Percentiles rank a stretch among this genome's conserved stretches.
These are phyloP conservation scores for Trapa bicornis DNA, from an alignment of 345 rosid genomes.

Conservation along the genomic window DNA sequence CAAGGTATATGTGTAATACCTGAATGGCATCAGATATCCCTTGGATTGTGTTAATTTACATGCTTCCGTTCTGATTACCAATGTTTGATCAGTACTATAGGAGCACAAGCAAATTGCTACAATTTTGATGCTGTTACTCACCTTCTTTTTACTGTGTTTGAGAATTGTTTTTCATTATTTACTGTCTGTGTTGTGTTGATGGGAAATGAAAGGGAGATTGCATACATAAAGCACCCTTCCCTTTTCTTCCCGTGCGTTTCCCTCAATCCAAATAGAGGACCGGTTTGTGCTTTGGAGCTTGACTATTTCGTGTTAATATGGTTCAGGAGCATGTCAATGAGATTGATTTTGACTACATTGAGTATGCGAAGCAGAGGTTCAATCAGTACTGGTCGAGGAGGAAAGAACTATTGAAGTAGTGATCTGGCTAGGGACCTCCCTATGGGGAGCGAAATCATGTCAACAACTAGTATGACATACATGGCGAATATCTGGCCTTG, in stretches of 20 bases:
- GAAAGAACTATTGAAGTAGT: conserved; percentile 20
- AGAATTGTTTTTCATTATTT: no score
- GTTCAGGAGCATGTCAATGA: conserved; percentile 47
- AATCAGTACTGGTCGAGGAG: conserved; percentile 41
- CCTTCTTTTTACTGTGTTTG: not conserved
- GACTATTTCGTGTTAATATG: not conserved
- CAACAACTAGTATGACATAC: not conserved
- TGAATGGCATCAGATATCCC: not conserved
- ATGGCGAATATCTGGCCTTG: not conserved
- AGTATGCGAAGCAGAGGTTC: conserved; percentile 56
- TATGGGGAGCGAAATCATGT: not conserved
- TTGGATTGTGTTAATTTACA: not conserved
- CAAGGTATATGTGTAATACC: not conserved
- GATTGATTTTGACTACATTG: conserved; percentile 54
- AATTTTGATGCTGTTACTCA: not conserved
- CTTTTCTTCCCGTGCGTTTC: not conserved
- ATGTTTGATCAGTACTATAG: not conserved
- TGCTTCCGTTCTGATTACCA: not conserved
- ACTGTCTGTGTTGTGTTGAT: not conserved
- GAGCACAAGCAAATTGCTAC: not conserved
- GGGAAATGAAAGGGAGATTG: not conserved
- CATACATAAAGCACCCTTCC: not conserved
- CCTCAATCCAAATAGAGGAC: not conserved
- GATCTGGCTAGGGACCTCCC: not conserved
- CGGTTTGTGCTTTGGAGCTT: not conserved